These are phyloP conservation scores for Psophocarpus tetragonolobus DNA, from an alignment of 306 rosid species.

Conservation along the genomic window DNA sequence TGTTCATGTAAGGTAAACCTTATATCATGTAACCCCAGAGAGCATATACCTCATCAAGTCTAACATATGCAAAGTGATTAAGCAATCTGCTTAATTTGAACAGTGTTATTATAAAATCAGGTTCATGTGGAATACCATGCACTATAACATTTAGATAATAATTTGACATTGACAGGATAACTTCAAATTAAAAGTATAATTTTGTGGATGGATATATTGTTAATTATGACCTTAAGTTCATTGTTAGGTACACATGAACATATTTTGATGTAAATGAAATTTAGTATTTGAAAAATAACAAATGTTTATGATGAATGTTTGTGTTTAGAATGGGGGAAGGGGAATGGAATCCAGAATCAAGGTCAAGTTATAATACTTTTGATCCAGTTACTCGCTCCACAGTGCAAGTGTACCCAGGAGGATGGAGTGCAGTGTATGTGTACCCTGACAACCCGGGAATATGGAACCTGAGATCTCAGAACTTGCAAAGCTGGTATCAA, in stretches of 20 bases:
- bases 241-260: neutral
- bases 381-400: slow-evolving; percentile 66
- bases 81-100: neutral
- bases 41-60: neutral
- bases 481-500: slow-evolving; percentile 61
- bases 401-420: slow-evolving; percentile 61
- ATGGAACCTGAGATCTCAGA: slow-evolving; percentile 88
- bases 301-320: neutral
- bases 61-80: neutral
- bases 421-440: slow-evolving; percentile 84
- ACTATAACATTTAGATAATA: neutral
- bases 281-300: neutral
- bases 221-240: neutral
- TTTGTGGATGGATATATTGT: neutral
- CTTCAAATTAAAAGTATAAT: neutral
- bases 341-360: slow-evolving; percentile 41
- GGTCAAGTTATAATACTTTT: slow-evolving; percentile 47
- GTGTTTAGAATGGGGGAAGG: slow-evolving; percentile 50
- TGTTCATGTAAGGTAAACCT: neutral
- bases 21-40: no score
- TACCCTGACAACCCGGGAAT: slow-evolving; percentile 87
- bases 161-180: no score
- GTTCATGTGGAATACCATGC: neutral
- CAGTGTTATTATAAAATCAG: neutral
- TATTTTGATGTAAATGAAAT: neutral